These are phyloP conservation scores for Stagonosporopsis chrysanthemi DNA, from an alignment of 2,329 filamentous ascomycete genomes.

Conservation along the genomic window DNA sequence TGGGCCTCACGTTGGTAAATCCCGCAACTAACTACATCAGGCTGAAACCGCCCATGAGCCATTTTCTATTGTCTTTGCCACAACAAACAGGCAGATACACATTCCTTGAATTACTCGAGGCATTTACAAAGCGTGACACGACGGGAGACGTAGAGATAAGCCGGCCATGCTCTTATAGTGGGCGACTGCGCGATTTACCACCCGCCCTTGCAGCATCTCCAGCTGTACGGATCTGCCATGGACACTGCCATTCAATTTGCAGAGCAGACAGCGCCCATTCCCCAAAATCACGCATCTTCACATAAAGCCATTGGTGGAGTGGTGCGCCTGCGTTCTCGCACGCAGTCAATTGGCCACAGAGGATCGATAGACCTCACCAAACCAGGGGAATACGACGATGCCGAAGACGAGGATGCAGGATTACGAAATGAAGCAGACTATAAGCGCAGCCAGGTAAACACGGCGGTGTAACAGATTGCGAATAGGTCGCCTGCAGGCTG, in stretches of 20 bases:
- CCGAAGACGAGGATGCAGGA: slow-evolving; percentile 44
- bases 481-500: slow-evolving; percentile 8
- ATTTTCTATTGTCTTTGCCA: slow-evolving; percentile 5
- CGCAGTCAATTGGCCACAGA: slow-evolving; percentile 4
- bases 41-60: slow-evolving; percentile 10
- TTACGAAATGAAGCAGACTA: slow-evolving; percentile 41
- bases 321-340: slow-evolving; percentile 13
- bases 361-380: slow-evolving; percentile 10
- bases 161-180: slow-evolving; percentile 4
- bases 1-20: slow-evolving; percentile 5
- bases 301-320: slow-evolving; percentile 11
- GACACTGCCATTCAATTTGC: slow-evolving; percentile 14
- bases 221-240: slow-evolving; percentile 11
- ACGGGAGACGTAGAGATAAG: slow-evolving; percentile 4
- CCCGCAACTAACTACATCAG: slow-evolving; percentile 17
- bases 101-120: slow-evolving; percentile 1
- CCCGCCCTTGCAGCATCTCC: slow-evolving; percentile 4
- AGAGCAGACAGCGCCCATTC: slow-evolving; percentile 2
- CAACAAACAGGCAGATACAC: slow-evolving; percentile 2
- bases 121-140: background rate
- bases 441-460: slow-evolving; percentile 40
- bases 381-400: slow-evolving; percentile 23
- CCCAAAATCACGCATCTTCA: slow-evolving; percentile 6
- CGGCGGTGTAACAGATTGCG: background rate
- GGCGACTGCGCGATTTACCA: slow-evolving; percentile 10